Evolutionary conservation across 2,329 filamentous ascomycete genomes (phyloP), one percentile per base, ranked within the genome.

Genomic region (Penicillium palitans): DNA sequence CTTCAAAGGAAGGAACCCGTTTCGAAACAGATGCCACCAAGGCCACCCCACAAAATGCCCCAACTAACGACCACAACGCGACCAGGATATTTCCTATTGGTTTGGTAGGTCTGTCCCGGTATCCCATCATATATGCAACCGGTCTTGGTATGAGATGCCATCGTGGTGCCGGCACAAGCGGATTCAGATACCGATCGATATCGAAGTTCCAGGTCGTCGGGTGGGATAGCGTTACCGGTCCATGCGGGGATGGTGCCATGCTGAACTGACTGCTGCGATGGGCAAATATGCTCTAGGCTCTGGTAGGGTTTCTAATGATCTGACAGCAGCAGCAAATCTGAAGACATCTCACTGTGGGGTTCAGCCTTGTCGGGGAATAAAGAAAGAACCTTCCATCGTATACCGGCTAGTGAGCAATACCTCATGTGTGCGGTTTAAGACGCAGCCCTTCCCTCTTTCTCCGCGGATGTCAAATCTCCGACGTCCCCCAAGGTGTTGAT

Each of bases 131-230:
- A 64, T 86, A 83, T 21, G 90, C 83, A 21, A 95, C 70, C 0
- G 83, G 83, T 47, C 79, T 79, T 0, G 91, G 92, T 1, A 96
- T 70, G 45, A 79, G 76, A 29, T 82, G 77, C 71, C 90, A 83
- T 65, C 83, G 84, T 41, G 88, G 87, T 15, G 83, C 78, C 9
- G 89, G 89, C 25, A 96, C 70, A 60, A 86, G 80, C 3, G 82
- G 88, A 71, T 93, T 91, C 51, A 96, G 72, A 70, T 88, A 85
- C n/a, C 76, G 77, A 79, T 96, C 92, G 62, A 96, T 84, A 75
- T 95, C 85, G 74, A 96, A 86, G 68, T 87, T 80, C 68, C 74
- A 74, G 27, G 65, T 64, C 19, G 61, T 66, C 6, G 69, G 64
- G 45, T 68, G 65, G 12, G 68, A 59, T 39, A 65, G 58, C 8